These are phyloP conservation scores for Arabidopsis suecica DNA, from an alignment of 345 rosid genomes.

Conservation along the genomic window DNA sequence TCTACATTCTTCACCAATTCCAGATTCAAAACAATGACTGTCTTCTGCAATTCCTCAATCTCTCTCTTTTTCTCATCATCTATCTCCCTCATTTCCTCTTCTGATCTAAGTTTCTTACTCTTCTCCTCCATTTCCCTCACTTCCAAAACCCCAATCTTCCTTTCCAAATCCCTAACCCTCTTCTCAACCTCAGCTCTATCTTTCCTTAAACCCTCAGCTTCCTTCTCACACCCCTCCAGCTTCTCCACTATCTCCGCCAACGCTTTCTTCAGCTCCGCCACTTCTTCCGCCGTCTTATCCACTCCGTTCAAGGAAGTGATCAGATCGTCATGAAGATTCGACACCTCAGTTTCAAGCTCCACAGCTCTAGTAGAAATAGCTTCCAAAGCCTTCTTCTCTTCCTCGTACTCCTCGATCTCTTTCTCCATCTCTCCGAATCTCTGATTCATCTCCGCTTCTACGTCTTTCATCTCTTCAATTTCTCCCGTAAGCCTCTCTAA, in stretches of 20 bases:
- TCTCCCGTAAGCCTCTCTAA: slow-evolving; percentile 44
- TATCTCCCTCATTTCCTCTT: slow-evolving; percentile 65
- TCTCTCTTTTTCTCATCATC: slow-evolving; percentile 59
- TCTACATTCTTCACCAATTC: slow-evolving; percentile 43
- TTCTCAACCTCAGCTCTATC: slow-evolving; percentile 61
- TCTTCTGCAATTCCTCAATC: slow-evolving; percentile 51
- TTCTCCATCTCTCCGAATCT: slow-evolving; percentile 51
- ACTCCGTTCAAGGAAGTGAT: slow-evolving; percentile 53
- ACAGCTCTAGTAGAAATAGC: slow-evolving; percentile 56
- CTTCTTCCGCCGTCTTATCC: slow-evolving; percentile 56
- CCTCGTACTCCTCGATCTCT: slow-evolving; percentile 60
- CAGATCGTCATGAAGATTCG: slow-evolving; percentile 71
- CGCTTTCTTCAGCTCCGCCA: slow-evolving; percentile 49
- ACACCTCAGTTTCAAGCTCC: slow-evolving; percentile 69
- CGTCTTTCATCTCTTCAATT: slow-evolving; percentile 51
- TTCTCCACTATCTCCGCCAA: slow-evolving; percentile 53
- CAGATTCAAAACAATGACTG: slow-evolving; percentile 50
- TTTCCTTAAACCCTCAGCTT: slow-evolving; percentile 60
- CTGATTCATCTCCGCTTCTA: slow-evolving; percentile 50
- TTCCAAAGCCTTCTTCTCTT: slow-evolving; percentile 56
- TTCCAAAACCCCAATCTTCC: slow-evolving; percentile 64
- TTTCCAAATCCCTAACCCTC: slow-evolving; percentile 74
- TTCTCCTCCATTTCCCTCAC: slow-evolving; percentile 64
- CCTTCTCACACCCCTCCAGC: slow-evolving; percentile 53
- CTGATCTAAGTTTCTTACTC: slow-evolving; percentile 65